Conservation (phyloP, 2,329 filamentous ascomycete species). For the Malbranchea cinnamomea region DNA sequence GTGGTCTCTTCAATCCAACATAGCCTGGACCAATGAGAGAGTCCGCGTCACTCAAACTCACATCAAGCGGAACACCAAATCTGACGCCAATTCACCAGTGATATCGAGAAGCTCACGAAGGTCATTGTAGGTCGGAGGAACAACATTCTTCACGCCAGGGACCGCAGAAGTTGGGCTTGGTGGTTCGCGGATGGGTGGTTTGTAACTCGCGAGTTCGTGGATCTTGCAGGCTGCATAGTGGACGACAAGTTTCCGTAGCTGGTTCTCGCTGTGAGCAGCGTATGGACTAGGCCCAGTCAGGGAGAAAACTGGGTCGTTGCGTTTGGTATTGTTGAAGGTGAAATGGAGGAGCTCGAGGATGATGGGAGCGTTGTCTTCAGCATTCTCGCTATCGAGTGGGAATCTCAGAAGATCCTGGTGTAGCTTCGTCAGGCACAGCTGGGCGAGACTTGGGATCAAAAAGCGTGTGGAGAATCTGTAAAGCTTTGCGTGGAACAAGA, state of each 20-base stretch:
- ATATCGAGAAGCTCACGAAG: conserved; percentile 23
- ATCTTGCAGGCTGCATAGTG: conserved; percentile 28
- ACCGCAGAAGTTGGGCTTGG: conserved; percentile 2
- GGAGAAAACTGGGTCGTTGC: conserved; percentile 23
- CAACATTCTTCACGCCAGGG: conserved; percentile 2
- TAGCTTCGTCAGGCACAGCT: conserved; percentile 26
- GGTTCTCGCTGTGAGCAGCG: conserved; percentile 22
- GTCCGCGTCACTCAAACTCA: conserved; percentile 10
- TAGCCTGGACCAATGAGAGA: conserved; percentile 5
- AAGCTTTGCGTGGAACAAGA: conserved; percentile 29
- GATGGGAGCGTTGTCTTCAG: conserved; percentile 17
- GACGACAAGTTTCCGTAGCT: conserved; percentile 25
- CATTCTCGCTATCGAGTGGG: conserved; percentile 5
- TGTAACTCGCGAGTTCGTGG: conserved; percentile 22
- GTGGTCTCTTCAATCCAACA: conserved; percentile 4
- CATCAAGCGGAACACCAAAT: conserved; percentile 29
- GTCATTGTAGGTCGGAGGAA: conserved; percentile 15
- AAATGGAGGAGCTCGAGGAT: conserved; percentile 25
- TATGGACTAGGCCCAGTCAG: conserved; percentile 17
- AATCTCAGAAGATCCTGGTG: conserved; percentile 23
- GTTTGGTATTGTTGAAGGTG: conserved; percentile 25
- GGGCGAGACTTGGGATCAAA: conserved; percentile 25
- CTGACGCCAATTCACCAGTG: conserved; percentile 26
- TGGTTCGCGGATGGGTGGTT: conserved; percentile 7
- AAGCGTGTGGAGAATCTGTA: conserved; percentile 30